Evolutionary conservation across 768 basidiomycete genomes (phyloP), one percentile per base, ranked within the genome.

Genomic region (Lepiota subincarnata): DNA sequence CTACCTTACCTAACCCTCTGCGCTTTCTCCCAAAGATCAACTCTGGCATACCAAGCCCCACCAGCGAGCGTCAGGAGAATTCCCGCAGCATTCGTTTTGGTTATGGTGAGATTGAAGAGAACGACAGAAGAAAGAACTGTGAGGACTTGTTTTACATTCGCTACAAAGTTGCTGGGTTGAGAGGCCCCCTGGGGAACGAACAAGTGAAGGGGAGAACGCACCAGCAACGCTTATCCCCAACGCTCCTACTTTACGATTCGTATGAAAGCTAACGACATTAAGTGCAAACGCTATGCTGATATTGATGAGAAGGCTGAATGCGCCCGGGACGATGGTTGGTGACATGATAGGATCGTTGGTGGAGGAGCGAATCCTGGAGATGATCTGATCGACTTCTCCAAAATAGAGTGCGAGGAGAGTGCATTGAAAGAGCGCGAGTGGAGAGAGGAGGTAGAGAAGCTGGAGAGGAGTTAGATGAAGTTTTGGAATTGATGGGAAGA

Each of bases 251-350:
- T 88, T 85, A 68, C 87, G 86, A 71, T 98, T 99, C n/a, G 97
- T 91, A 37, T 89, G 90, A 64, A 99, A 97, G 66, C 88, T 91
- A 53, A 97, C 90, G 2, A 98, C 83, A 61, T 98, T 99, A 48
- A 99, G 74, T 12, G 84, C 87, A 63, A 97, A 98, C 3, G 97
- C 97, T 62, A 98, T 83, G 12, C 75, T 65, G 0, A 94, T 96
- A 60, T 98, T 99, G 34, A 87, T 62, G 4, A 82, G 58, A 41
- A 98, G 68, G 5, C 84, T 40, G 8, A 38, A 14, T 6, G 39
- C 20, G 1, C 45, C 46, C 7, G 26, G 38, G 3, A 48, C 6
- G 10, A 40, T 54, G 22, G 34, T 11, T 48, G 72, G 65, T 67
- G 40, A 74, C 74, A 63, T 74, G 48, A 42, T 41, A 26, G 38